Conservation (phyloP, 164 flowering plant genomes). For the Dillenia suffruticosa region DNA sequence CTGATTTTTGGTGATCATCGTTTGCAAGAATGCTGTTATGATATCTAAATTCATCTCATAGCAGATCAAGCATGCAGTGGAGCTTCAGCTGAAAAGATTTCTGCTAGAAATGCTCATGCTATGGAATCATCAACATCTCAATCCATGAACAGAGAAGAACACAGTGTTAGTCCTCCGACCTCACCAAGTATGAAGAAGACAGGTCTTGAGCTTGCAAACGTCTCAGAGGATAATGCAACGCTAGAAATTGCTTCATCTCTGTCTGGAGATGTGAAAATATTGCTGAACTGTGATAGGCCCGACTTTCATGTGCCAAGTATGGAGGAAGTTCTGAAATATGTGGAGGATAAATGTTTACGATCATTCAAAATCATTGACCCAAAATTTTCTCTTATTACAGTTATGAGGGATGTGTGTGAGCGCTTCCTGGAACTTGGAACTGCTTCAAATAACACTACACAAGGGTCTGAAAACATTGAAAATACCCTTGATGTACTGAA, state of each 20-base stretch:
- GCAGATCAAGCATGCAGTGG: slow-evolving; percentile 17
- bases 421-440: slow-evolving; percentile 46
- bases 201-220: slow-evolving; percentile 12
- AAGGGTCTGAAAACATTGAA: slow-evolving; percentile 16
- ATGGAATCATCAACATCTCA: slow-evolving; percentile 9
- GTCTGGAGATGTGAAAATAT: slow-evolving; percentile 55
- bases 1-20: too few relatives aligned
- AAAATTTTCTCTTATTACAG: slow-evolving; percentile 38
- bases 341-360: slow-evolving; percentile 42
- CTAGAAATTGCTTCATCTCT: slow-evolving; percentile 46
- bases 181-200: slow-evolving; percentile 16
- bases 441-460: slow-evolving; percentile 24
- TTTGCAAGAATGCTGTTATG: too few relatives aligned
- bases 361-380: slow-evolving; percentile 38
- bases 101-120: slow-evolving; percentile 6
- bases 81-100: slow-evolving; percentile 9
- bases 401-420: slow-evolving; percentile 55
- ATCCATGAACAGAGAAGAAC: slow-evolving; percentile 7
- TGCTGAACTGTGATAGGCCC: slow-evolving; percentile 34
- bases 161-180: slow-evolving; percentile 5
- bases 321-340: slow-evolving; percentile 31
- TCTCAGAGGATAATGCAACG: slow-evolving; percentile 13
- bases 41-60: too few relatives aligned
- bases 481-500: slow-evolving; percentile 11
- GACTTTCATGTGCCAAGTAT: slow-evolving; percentile 40